These are phyloP conservation scores for Jamesozyma lodderae DNA, from an alignment of 805 yeast genomes.

Conservation along the genomic window DNA sequence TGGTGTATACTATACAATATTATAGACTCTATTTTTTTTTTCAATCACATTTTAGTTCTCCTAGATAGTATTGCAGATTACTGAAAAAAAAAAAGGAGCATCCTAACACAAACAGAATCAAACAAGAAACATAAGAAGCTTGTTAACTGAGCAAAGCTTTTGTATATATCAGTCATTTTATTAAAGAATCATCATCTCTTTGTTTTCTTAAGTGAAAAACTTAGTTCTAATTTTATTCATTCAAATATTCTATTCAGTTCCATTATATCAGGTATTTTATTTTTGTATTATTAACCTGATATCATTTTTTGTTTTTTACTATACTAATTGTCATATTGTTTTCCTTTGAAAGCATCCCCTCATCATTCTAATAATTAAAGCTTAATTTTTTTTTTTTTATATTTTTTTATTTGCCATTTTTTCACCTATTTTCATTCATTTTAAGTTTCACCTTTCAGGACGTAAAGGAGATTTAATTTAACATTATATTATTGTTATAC, in stretches of 20 bases:
- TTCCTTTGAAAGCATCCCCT: too few species aligned
- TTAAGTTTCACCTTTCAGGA: background rate
- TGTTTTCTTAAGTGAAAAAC: constrained; percentile 3
- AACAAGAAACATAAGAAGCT: background rate
- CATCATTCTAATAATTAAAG: background rate
- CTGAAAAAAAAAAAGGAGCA: background rate
- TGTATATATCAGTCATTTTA: constrained; percentile 2
- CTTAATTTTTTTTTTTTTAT: background rate
- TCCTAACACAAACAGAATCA: background rate
- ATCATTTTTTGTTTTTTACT: background rate
- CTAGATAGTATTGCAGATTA: background rate
- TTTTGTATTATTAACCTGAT: background rate
- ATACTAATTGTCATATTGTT: background rate
- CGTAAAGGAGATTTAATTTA: too few species aligned
- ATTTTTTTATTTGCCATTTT: background rate
- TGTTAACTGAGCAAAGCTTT: background rate
- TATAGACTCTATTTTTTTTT: too few species aligned
- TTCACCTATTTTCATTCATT: background rate
- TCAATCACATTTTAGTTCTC: too few species aligned
- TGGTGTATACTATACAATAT: constrained; percentile 2
- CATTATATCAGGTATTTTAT: background rate
- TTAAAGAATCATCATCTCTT: background rate
- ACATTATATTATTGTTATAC: too few species aligned
- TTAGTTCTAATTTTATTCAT: background rate
- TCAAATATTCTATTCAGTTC: constrained; percentile 2